Evolutionary conservation across 2,329 filamentous ascomycete genomes (phyloP), one percentile per base, ranked within the genome.

Genomic region (Xylariaceae sp.): DNA sequence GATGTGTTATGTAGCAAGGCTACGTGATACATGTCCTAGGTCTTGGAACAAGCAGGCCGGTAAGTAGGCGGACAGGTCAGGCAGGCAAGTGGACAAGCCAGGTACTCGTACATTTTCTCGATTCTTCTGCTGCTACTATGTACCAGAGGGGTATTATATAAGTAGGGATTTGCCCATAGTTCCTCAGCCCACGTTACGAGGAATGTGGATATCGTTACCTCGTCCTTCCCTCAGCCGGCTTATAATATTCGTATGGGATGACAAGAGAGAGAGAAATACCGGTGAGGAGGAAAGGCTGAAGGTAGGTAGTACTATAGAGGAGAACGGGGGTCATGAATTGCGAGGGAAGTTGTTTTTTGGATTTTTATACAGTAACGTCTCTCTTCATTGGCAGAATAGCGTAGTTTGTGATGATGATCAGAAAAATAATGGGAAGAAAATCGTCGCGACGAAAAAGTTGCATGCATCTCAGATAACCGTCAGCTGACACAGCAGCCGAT

Each of bases 381-480:
- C 13, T 45, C 13, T 45, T 45, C 42, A 45, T 45, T 45, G 42
- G 13, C 13, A 13, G 13, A 45, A n/a, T 45, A 30, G 23, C 23
- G 23, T 30, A 30, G 23, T 30, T 30, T 30, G 23, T 30, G 23
- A 30, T 30, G 23, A 30, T 30, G 23, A 30, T 30, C 23, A 30
- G 5, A 45, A 45, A 45, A 11, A n/a, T 15, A 45, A 15, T 45
- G 8, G 11, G 30, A 50, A 30, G 18, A 15, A 23, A 57, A 15
- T 34, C 34, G 34, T 53, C 42, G 42, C 35, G 50, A 39, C 39
- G 35, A 30, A 52, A 30, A 17, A 51, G 54, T 17, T 42, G 49
- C 56, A 51, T 53, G 39, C 30, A 49, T 57, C 56, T 57, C 50
- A 49, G 52, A 48, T 57, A 47, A 35, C 50, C 50, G 50, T 49